Base-by-base conservation (phyloP, 495 filamentous ascomycete genomes). In the Aspergillus steynii region DNA sequence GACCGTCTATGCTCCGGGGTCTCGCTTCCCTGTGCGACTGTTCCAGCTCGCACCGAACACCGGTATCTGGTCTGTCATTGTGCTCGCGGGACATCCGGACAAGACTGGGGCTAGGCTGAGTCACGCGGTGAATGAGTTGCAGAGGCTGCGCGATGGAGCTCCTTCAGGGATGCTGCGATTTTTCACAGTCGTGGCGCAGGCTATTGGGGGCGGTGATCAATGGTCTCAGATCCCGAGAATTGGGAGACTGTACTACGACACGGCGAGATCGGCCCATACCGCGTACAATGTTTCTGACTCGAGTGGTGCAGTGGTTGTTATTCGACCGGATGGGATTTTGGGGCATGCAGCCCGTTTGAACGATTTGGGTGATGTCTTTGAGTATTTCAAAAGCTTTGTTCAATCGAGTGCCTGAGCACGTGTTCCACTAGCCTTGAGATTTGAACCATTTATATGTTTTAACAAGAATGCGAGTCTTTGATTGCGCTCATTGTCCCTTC, bases 241-340 rank as follows among this genome's bases (percentile, higher is more conserved):
- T 27, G 59, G 59, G 10, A 25, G 51, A 4, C 7, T 37, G n/a
- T 56, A 55, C 31, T 61, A 50, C 42, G 59, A 61, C 29, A 15
- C 27, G 31, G 53, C 56, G 4, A 29, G 54, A 37, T 56, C 53
- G 28, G 59, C 59, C 14, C 59, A 61, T 56, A 27, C 29, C 5
- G 53, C 53, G 2, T 61, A 61, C 26, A 51, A 42, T 12, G 31
- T 61, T 10, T 61, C 59, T 12, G 31, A 28, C 26, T n/a, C 1
- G 20, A 61, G 34, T 25, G 53, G 59, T 15, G 59, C 47, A 1
- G 53, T 61, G 29, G 31, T 51, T 12, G 32, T 56, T 10, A 42
- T 61, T 25, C 27, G 59, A 28, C 53, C 59, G 3, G 53, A 61
- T 51, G 59, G 53, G 0, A 15, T 61, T 26, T 31, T 61, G 20